phyloP scores from a whole-genome alignment of 2,329 filamentous ascomycete genomes.

The Dothiorella sarmentorum region DNA sequence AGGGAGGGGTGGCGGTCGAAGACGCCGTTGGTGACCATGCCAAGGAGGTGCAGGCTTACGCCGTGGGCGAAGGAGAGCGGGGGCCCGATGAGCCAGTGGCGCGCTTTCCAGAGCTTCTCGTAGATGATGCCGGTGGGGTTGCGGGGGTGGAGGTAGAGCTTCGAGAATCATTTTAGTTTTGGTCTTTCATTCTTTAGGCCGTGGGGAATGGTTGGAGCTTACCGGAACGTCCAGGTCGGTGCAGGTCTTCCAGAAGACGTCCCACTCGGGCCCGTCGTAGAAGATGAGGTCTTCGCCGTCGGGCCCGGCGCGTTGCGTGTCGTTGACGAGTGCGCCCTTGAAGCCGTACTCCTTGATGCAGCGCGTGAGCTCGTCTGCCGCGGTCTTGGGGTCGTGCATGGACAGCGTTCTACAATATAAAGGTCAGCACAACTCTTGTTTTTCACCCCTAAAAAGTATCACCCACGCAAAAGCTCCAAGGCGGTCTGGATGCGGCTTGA shows the following conservation, averaged over 20 bases:
- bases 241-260: constrained; percentile 32
- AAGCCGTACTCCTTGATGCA: constrained; percentile 50
- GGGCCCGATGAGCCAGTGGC: constrained; percentile 29
- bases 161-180: no score
- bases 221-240: constrained; percentile 31
- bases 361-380: constrained; percentile 29
- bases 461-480: constrained; percentile 43
- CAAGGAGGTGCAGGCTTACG: constrained; percentile 46
- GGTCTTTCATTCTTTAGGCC: not conserved
- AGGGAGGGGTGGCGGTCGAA: constrained; percentile 43
- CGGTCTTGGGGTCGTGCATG: constrained; percentile 33
- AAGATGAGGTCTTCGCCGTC: constrained; percentile 32
- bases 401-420: constrained; percentile 24
- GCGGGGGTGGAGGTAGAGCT: constrained; percentile 34
- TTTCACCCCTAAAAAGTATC: not conserved
- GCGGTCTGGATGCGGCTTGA: constrained; percentile 41
- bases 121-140: constrained; percentile 29
- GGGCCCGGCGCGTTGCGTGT: constrained; percentile 31
- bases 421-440: not conserved
- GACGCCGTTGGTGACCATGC: constrained; percentile 42
- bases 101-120: constrained; percentile 29
- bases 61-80: constrained; percentile 42
- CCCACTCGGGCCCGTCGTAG: constrained; percentile 32
- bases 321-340: constrained; percentile 55
- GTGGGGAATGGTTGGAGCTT: not conserved